A percentile compares a stretch with the other conserved stretches of the same genome.
Evolutionary conservation across 306 rosid genomes (phyloP).

Genomic region (Vigna angularis): DNA sequence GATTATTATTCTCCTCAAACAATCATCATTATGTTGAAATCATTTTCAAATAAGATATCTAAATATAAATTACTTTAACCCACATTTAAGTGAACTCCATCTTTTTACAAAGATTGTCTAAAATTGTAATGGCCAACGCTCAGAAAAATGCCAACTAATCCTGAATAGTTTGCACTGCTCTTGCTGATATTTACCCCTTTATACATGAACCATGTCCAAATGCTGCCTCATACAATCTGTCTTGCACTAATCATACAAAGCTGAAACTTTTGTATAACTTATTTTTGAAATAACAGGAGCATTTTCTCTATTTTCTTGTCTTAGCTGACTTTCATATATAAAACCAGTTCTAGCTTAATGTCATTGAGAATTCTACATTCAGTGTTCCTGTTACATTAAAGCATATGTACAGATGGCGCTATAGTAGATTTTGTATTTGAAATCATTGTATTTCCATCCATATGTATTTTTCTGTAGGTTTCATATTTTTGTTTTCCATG

Average conservation of each 20-base stretch:
- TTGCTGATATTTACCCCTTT: background rate
- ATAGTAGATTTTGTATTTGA: conserved; percentile 9
- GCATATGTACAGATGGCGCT: conserved; percentile 1
- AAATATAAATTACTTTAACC: background rate
- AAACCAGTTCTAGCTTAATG: background rate
- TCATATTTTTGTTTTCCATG: conserved; percentile 9
- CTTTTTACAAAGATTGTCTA: background rate
- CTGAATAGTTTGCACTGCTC: conserved; percentile 29
- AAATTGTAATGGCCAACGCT: background rate
- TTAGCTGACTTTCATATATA: conserved; percentile 15
- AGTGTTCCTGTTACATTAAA: conserved; percentile 20
- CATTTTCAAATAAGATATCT: background rate
- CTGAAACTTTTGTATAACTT: conserved; percentile 2
- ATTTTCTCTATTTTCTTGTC: conserved; percentile 22
- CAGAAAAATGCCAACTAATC: background rate
- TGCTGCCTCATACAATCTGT: conserved; percentile 10
- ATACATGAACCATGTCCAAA: background rate
- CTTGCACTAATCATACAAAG: background rate
- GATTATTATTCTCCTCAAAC: background rate
- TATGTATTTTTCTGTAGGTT: conserved; percentile 16
- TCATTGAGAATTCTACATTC: conserved; percentile 23
- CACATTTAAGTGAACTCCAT: background rate
- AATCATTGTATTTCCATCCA: background rate
- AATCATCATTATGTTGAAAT: background rate
- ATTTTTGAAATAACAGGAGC: conserved; percentile 3